Percentiles rank a stretch among this genome's conserved stretches.
phyloP scores from a whole-genome alignment of 345 rosid species.

The Angophora floribunda region DNA sequence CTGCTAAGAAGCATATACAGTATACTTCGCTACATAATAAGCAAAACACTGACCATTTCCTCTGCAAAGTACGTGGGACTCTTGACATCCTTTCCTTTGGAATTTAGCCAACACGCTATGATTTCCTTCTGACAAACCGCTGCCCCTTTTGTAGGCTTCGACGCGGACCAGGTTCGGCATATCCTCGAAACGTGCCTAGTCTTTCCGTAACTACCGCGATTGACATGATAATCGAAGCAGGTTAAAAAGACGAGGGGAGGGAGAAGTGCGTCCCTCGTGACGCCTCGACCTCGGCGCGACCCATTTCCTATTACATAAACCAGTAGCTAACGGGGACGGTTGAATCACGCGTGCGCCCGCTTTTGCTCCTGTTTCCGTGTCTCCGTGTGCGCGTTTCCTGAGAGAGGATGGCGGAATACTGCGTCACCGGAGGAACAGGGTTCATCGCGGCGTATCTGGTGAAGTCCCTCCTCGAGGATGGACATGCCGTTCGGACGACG shows the following conservation, averaged over 20 bases:
- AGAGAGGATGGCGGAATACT: constrained; percentile 56
- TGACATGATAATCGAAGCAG: neutral
- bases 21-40: neutral
- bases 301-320: neutral
- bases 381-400: neutral
- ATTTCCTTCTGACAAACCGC: neutral
- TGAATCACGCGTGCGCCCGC: neutral
- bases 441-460: constrained; percentile 74
- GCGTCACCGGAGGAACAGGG: constrained; percentile 92
- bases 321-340: neutral
- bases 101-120: neutral
- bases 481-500: constrained; percentile 61
- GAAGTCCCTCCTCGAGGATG: constrained; percentile 53
- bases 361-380: neutral
- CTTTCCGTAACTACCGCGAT: neutral
- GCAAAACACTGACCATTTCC: neutral
- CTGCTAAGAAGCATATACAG: neutral
- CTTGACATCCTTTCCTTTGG: neutral
- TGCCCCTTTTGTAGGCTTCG: neutral
- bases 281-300: neutral
- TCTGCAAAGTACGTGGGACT: neutral
- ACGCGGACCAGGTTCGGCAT: neutral
- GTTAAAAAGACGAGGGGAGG: neutral
- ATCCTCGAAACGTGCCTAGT: neutral
- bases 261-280: neutral